Evolutionary conservation across 1,284 basidiomycete species (phyloP).

Genomic region (Ustilago xerochloae): DNA sequence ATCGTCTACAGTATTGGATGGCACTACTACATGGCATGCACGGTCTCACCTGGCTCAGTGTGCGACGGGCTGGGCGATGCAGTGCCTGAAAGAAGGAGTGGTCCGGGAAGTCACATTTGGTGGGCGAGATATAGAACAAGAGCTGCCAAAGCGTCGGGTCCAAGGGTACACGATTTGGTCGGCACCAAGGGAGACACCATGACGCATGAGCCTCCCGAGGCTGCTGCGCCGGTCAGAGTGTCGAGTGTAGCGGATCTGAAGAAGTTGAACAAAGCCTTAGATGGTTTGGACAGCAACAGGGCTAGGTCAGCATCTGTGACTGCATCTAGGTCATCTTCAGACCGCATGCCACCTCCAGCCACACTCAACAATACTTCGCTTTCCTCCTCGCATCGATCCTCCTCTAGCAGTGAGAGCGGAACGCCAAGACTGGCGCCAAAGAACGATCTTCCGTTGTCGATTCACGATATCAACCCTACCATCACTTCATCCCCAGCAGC

Average conservation of each 20-base stretch:
- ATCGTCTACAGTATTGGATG: slow-evolving; percentile 80
- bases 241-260: slow-evolving; percentile 38
- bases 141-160: slow-evolving; percentile 40
- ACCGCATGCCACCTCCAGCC: slow-evolving; percentile 2
- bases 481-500: slow-evolving; percentile 13
- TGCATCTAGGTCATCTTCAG: slow-evolving; percentile 7
- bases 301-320: slow-evolving; percentile 21
- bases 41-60: slow-evolving; percentile 71
- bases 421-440: slow-evolving; percentile 18
- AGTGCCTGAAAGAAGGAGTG: slow-evolving; percentile 49
- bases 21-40: slow-evolving; percentile 87
- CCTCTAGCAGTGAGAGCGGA: slow-evolving; percentile 21
- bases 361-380: slow-evolving; percentile 1
- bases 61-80: slow-evolving; percentile 47
- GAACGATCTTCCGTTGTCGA: slow-evolving; percentile 34
- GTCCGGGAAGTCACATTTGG: slow-evolving; percentile 61
- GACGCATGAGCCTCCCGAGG: slow-evolving; percentile 20
- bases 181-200: background rate
- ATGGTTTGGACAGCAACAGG: slow-evolving; percentile 31
- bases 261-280: slow-evolving; percentile 38
- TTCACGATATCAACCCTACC: slow-evolving; percentile 30
- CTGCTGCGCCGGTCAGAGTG: slow-evolving; percentile 39
- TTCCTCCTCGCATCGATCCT: slow-evolving; percentile 25
- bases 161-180: slow-evolving; percentile 8
- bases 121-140: slow-evolving; percentile 51